Base-by-base conservation (phyloP, 164 flowering plant genomes). In the Vitis labrusca region DNA sequence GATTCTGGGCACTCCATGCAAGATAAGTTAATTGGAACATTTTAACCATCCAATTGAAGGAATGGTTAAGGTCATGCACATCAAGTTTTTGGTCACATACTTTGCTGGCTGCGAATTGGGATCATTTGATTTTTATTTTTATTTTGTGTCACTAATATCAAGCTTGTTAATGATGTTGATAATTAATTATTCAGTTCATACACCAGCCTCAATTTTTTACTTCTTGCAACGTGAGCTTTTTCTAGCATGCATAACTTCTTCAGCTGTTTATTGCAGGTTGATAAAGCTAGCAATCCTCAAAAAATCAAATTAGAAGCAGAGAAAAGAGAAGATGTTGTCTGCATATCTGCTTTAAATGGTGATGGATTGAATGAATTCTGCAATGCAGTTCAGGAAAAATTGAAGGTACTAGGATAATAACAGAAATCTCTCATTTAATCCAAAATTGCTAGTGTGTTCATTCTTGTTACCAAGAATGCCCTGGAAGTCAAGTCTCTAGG, bases 341-440 rank as follows among this genome's bases (percentile, higher is more conserved):
- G 97, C 76, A 73, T 88, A 58, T 94, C 97, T 77, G 97, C 99
- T 52, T 62, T 92, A 67, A 87, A 27, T 73, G 95, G 93, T 55
- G 88, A 85, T 53, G 97, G 95, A 50, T 71, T 94, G 63, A 73
- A 85, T 51, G 91, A 88, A 51, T 91, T 92, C 72, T 86, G 94
- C 73, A 69, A 84, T 79, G 92, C 89, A 32, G 89, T 94, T 70
- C 91, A 88, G 74, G 86, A 78, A 61, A 91, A 85, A 76, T 68
- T 91, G 62, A 91, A 85, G 91, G 95, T 89, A 66, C 48, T 52
- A 23, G 54, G 63, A 59, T 62, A 47, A 52, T 17, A 52, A 23
- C 15, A n/a, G 32, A 30, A 59, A 37, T 37, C 7, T 37, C 6
- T 37, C 44, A 37, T 37, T 6, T 37, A 37, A 23, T 23, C 44